Base-by-base conservation (phyloP, 345 rosid species). In the Arabidopsis suecica region DNA sequence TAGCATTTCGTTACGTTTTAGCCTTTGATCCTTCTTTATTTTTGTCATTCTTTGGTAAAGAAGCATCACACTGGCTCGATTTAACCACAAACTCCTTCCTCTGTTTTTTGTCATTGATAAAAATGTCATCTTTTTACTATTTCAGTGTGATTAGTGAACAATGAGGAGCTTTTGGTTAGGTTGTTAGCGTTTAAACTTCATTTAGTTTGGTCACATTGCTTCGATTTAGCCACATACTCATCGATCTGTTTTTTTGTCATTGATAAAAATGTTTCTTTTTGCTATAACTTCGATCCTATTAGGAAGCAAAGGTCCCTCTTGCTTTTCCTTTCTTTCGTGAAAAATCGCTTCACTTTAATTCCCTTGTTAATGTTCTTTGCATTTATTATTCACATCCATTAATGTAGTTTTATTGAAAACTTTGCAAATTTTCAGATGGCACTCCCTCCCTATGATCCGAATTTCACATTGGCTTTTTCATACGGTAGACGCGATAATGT, bases 21-120 rank as follows among this genome's bases (percentile, higher is more conserved):
- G 44, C 45, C 7, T 18, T 59, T 59, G 16, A 16, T 20, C 65
- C 48, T 38, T 9, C 18, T 41, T 23, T 14, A 40, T 0, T 7
- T 61, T 61, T 12, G 66, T 61, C 36, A 13, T 61, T 61, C 49
- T 61, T 61, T 61, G 66, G 45, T 61, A 38, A 38, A 37, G 47
- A 37, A 37, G 32, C 48, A 60, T 40, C n/a, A 22, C 49, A 22
- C 13, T 41, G 20, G 50, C 41, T 61, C 10, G 50, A 1, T 37
- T 61, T 41, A 23, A 28, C 28, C 28, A 34, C 40, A 59, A 58
- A 36, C 30, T 16, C 44, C 11, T 59, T 5, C 4, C 7, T 56
- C 44, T 59, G 14, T 16, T 2, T 36, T 30, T 56, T 45, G 22
- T 55, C 60, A 28, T 1, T 54, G 58, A 53, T 11, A 0, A 28